Evolutionary conservation across 441 rosid genomes (phyloP), one percentile per base, ranked within the genome.

Genomic region (Gossypium davidsonii): DNA sequence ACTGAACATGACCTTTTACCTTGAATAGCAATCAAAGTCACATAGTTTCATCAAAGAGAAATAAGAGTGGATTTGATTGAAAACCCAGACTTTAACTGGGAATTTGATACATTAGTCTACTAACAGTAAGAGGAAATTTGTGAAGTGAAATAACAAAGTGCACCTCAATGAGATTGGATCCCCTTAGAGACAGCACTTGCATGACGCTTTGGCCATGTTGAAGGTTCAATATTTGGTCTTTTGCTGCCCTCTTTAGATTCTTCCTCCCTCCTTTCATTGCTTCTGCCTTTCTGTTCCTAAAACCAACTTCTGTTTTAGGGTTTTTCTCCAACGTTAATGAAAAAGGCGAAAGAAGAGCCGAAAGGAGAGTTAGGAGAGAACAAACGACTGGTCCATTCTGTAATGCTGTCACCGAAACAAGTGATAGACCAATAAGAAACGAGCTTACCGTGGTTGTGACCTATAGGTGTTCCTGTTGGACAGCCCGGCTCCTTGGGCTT

Each of bases 111-210:
- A n/a, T n/a, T 59, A 59, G 23, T 57, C 10, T 58, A 59, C 12
- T 10, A 17, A 31, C 53, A 44, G 3, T 44, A 25, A 21, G 31
- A 58, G 51, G 57, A 56, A 62, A 62, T 4, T 18, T 18, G 5
- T 26, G 37, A 25, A n/a, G 48, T 15, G 66, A 70, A 57, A 63
- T 31, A 55, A n/a, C 17, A 76, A 72, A 18, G 10, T 28, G 11
- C 3, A 94, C 97, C 98, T 92, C 96, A 76, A 92, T 87, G 77
- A 90, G 85, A 84, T 92, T 94, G 81, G 98, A 92, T 63, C 99
- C 97, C 79, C 96, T 84, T 65, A 91, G 91, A 76, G 97, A 92
- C 60, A 88, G 80, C 58, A 91, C 97, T 73, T 87, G 91, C 75
- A 82, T 86, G 44, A 94, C 83, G 76, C 85, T 84, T 52, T 92